A percentile compares a stretch with the other conserved stretches of the same genome.
phyloP scores from a whole-genome alignment of 805 yeast species.

The Suhomyces tanzawaensis region DNA sequence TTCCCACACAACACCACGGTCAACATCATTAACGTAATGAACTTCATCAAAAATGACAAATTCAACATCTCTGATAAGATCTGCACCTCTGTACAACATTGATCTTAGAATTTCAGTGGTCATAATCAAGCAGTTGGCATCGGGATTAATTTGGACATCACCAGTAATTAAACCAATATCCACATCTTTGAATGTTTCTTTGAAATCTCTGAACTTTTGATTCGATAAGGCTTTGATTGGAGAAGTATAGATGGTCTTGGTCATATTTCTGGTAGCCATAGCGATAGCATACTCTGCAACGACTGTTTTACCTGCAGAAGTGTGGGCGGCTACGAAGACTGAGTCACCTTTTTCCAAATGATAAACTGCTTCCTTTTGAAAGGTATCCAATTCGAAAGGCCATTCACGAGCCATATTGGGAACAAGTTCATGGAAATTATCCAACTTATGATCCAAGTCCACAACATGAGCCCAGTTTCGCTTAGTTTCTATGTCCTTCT shows the following conservation, averaged over 20 bases:
- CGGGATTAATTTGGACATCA: slow-evolving; percentile 96
- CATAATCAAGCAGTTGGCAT: slow-evolving; percentile 94
- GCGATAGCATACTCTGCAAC: slow-evolving; percentile 98
- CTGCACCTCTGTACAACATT: slow-evolving; percentile 96
- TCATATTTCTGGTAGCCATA: slow-evolving; percentile 93
- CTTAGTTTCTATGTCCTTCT: slow-evolving; percentile 30
- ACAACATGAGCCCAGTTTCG: slow-evolving; percentile 95
- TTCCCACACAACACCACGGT: slow-evolving; percentile 99
- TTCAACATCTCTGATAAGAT: slow-evolving; percentile 92
- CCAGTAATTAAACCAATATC: slow-evolving; percentile 96
- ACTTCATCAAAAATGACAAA: slow-evolving; percentile 98
- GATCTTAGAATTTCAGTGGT: slow-evolving; percentile 94
- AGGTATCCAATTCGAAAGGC: slow-evolving; percentile 93
- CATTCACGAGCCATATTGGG: slow-evolving; percentile 92
- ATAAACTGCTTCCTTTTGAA: slow-evolving; percentile 95
- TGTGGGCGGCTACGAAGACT: slow-evolving; percentile 97
- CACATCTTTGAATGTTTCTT: slow-evolving; percentile 69
- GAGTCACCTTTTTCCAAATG: slow-evolving; percentile 98
- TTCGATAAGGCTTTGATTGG: slow-evolving; percentile 91
- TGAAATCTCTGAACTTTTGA: slow-evolving; percentile 87
- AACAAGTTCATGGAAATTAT: slow-evolving; percentile 81
- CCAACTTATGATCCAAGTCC: slow-evolving; percentile 77
- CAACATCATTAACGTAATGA: slow-evolving; percentile 94
- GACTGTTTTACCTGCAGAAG: slow-evolving; percentile 98
- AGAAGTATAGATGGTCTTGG: slow-evolving; percentile 93